Evolutionary conservation across 345 rosid species (phyloP).

Genomic region (Heritiera fomes): DNA sequence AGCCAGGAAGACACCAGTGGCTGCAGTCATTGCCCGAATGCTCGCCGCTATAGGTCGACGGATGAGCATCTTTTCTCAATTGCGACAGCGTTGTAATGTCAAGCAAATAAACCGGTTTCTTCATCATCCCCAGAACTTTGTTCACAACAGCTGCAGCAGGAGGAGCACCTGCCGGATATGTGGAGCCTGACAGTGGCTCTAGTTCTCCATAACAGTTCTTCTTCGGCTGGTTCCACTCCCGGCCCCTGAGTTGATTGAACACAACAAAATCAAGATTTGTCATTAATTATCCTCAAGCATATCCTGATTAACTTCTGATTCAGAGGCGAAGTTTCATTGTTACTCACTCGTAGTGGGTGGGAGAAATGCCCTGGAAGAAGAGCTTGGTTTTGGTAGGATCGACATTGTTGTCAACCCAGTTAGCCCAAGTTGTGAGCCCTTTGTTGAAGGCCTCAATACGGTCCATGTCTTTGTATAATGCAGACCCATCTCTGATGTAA

Average conservation of each 20-base stretch:
- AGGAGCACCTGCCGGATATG: conserved; percentile 72
- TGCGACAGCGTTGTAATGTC: conserved; percentile 91
- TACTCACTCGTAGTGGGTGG: conserved; percentile 83
- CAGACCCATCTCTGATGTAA: conserved; percentile 60
- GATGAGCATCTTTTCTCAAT: conserved; percentile 89
- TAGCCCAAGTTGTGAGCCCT: conserved; percentile 82
- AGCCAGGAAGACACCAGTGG: conserved; percentile 96
- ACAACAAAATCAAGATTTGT: neutral
- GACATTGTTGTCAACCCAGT: conserved; percentile 74
- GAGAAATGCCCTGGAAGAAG: conserved; percentile 95
- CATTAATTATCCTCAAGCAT: too few relatives aligned
- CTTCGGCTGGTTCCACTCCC: conserved; percentile 73
- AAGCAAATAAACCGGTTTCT: conserved; percentile 64
- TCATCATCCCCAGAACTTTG: conserved; percentile 59
- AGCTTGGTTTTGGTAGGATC: conserved; percentile 64
- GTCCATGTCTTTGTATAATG: conserved; percentile 61
- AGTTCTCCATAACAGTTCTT: conserved; percentile 64
- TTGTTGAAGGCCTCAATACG: conserved; percentile 65
- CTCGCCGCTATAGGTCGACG: conserved; percentile 56
- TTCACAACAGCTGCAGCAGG: conserved; percentile 59
- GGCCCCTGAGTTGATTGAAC: conserved; percentile 48
- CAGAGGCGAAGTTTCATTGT: neutral
- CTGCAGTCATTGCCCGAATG: conserved; percentile 75
- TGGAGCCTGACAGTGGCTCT: conserved; percentile 64
- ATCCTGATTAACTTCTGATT: neutral